These are phyloP conservation scores for Suillus variegatus DNA, from an alignment of 768 basidiomycete genomes.

Conservation along the genomic window DNA sequence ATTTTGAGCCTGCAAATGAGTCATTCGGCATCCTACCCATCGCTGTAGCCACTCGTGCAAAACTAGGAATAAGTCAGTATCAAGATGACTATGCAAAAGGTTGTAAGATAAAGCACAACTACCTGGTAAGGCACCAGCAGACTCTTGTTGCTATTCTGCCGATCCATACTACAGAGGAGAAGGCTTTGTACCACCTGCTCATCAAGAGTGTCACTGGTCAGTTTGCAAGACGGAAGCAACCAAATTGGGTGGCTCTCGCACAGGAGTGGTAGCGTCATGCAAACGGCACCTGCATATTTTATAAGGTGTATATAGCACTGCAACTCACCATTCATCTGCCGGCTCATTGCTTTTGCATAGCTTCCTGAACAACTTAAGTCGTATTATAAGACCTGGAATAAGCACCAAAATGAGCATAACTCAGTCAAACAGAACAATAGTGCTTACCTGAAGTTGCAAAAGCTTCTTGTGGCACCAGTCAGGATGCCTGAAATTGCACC, in stretches of 20 bases:
- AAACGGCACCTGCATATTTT: constrained; percentile 17
- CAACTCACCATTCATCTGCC: too few relatives aligned
- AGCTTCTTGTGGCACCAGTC: not conserved
- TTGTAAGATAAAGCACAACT: constrained; percentile 4
- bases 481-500: not conserved
- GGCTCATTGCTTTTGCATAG: not conserved
- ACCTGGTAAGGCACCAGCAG: not conserved
- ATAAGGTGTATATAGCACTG: constrained; percentile 5
- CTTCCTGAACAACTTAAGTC: constrained; percentile 15
- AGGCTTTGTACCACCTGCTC: constrained; percentile 19
- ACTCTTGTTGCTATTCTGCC: constrained; percentile 30
- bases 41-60: not conserved
- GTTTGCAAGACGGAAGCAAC: constrained; percentile 5
- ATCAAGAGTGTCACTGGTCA: not conserved
- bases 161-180: constrained; percentile 27
- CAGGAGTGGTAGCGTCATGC: constrained; percentile 11
- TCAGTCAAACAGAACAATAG: not conserved
- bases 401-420: constrained; percentile 6
- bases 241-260: constrained; percentile 16
- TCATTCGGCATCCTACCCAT: constrained; percentile 14
- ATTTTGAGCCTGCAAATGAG: constrained; percentile 8
- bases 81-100: constrained; percentile 2
- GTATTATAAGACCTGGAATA: constrained; percentile 11
- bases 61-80: constrained; percentile 19
- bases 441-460: not conserved